Base-by-base conservation (phyloP, 164 flowering plant species). In the Stephania japonica region DNA sequence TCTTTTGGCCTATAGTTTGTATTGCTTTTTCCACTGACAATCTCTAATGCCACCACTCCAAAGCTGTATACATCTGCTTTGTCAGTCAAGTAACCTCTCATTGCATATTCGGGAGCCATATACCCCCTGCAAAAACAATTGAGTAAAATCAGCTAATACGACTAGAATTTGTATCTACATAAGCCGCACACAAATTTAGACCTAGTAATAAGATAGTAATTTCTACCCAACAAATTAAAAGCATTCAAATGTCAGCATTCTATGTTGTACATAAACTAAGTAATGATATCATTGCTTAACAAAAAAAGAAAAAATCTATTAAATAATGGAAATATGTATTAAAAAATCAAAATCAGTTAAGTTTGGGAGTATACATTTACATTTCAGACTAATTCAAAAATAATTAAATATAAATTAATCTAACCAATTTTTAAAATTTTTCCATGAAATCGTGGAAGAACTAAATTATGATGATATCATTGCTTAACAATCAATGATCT, bases 61-160 rank as follows among this genome's bases (percentile, higher is more conserved):
- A 86, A 92, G 75, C 96, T 92, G 77, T 93, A 93, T 24, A 93
- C 89, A 77, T 93, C 98, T 73, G 98, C 98, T 79, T 93, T 93
- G 62, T 89, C 88, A 2, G 95, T 91, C 71, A 93, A 75, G 73
- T 89, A 82, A 68, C 98, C 98, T 49, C 92, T 75, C 91, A 87
- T 87, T 43, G 97, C 98, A 76, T 93, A 93, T 77, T 91, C 98
- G 9, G 97, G 98, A 71, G 98, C 98, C 97, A 93, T 91, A 70
- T 93, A 93, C 42, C 98, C 97, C 66, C 97, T 93, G 82, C 70
- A 83, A 42, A 71, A 18, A 63, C 24, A 19, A 47, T 2, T 23
- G 59, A 50, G 14, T 27, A 64, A 64, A 64, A 59, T 59, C 8
- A 59, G 21, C 23, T 59, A 59, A 59, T 18, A 59, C n/a, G 64